These are phyloP conservation scores for Dothistroma septosporum DNA, from an alignment of 2,329 filamentous ascomycete genomes.

Conservation along the genomic window DNA sequence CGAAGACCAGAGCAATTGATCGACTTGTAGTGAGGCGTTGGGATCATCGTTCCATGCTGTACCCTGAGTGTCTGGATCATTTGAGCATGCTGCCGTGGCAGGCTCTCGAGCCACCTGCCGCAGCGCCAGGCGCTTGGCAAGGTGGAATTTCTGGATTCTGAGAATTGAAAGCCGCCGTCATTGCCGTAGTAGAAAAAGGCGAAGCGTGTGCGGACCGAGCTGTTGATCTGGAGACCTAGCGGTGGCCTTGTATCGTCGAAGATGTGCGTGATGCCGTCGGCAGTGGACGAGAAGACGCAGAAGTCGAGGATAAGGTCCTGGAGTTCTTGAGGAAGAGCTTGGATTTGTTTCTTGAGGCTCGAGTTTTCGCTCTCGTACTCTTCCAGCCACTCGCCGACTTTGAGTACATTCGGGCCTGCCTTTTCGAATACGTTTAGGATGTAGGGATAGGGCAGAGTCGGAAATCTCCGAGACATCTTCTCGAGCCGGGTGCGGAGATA, in stretches of 20 bases:
- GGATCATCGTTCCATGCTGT: not conserved
- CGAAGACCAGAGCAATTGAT: not conserved
- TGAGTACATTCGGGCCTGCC: not conserved
- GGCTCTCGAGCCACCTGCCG: not conserved
- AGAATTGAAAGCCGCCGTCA: not conserved
- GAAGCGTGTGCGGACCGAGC: not conserved
- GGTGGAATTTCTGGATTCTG: not conserved
- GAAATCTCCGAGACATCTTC: no score
- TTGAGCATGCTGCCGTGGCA: not conserved
- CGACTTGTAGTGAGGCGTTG: not conserved
- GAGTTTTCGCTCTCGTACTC: not conserved
- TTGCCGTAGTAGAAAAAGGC: not conserved
- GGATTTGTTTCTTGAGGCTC: not conserved
- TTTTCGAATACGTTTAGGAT: not conserved
- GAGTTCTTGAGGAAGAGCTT: conserved; percentile 4
- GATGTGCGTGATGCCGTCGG: not conserved
- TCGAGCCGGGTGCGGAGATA: no score
- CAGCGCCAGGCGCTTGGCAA: not conserved
- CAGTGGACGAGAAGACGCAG: not conserved
- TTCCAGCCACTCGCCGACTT: not conserved
- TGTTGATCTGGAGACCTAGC: not conserved
- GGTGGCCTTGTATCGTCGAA: not conserved
- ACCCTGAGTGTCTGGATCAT: not conserved
- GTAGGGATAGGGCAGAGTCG: not conserved
- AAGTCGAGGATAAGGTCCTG: conserved; percentile 3